Conservation (phyloP, 2,329 filamentous ascomycete genomes). For the Onygenales sp. region DNA sequence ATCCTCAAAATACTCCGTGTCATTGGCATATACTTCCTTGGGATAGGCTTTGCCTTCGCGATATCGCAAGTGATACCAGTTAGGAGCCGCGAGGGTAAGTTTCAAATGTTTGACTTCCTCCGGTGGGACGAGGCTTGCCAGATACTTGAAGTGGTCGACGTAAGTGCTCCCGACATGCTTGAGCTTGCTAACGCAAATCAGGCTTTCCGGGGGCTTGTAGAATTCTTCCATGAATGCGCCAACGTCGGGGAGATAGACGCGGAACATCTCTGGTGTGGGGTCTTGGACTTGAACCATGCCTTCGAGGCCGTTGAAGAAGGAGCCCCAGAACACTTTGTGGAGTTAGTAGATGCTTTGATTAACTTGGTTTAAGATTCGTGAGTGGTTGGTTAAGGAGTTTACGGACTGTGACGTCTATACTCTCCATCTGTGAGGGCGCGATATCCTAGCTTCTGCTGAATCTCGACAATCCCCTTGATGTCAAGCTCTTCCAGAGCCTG, state of each 20-base stretch:
- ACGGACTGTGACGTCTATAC: constrained; percentile 43
- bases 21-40: constrained; percentile 46
- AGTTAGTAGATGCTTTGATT: neutral
- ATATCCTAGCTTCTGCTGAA: constrained; percentile 55
- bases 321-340: constrained; percentile 45
- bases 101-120: constrained; percentile 57
- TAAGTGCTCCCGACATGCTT: constrained; percentile 49
- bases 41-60: constrained; percentile 48
- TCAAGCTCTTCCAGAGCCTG: constrained; percentile 54
- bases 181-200: constrained; percentile 50
- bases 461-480: constrained; percentile 55
- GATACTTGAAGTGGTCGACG: constrained; percentile 48
- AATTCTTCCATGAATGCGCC: constrained; percentile 52
- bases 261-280: constrained; percentile 43
- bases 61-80: constrained; percentile 60
- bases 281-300: constrained; percentile 46
- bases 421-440: constrained; percentile 60
- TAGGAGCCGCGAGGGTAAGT: constrained; percentile 57
- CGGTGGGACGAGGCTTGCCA: constrained; percentile 50
- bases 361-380: neutral
- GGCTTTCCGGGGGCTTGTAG: constrained; percentile 47
- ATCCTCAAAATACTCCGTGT: constrained; percentile 55
- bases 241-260: constrained; percentile 51
- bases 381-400: too few relatives aligned
- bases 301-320: constrained; percentile 46